phyloP scores from a whole-genome alignment of 352 stramenopile genomes.

The Globisporangium solare region DNA sequence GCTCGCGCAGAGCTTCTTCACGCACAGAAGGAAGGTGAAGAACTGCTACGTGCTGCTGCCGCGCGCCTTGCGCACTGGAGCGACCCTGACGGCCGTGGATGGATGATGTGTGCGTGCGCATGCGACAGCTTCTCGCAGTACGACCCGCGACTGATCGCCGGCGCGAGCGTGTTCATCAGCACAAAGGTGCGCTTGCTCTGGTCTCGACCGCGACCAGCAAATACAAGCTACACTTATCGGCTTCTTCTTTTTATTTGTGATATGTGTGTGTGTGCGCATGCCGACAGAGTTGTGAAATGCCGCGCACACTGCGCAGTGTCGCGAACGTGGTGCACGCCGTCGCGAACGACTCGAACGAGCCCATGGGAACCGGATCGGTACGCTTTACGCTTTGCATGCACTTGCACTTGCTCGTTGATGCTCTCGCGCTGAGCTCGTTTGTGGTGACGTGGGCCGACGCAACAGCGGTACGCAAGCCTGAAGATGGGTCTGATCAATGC shows the following conservation, averaged over 20 bases:
- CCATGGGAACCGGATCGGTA: conserved; percentile 31
- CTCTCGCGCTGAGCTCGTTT: not conserved
- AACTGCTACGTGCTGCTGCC: not conserved
- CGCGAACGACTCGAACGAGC: conserved; percentile 20
- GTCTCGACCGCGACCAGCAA: not conserved
- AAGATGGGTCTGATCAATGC: conserved; percentile 47
- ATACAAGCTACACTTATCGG: no score
- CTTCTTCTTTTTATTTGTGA: no score
- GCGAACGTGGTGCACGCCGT: conserved; percentile 45
- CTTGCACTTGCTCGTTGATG: conserved; percentile 10
- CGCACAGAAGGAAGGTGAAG: conserved; percentile 18
- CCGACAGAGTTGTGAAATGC: conserved; percentile 35
- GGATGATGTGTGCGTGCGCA: not conserved
- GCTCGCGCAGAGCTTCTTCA: conserved; percentile 14
- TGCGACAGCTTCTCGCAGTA: conserved; percentile 15
- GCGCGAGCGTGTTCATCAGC: conserved; percentile 17
- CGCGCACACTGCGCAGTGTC: conserved; percentile 41
- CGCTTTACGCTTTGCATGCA: conserved; percentile 1
- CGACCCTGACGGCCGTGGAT: not conserved
- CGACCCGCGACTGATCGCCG: conserved; percentile 16
- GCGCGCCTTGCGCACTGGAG: not conserved
- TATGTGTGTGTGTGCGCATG: no score
- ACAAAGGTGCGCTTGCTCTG: conserved; percentile 8
- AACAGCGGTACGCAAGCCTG: conserved; percentile 32
- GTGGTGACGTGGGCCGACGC: no score